phyloP scores from a whole-genome alignment of 805 yeast species.

The Monosporozyma yasuniensis region DNA sequence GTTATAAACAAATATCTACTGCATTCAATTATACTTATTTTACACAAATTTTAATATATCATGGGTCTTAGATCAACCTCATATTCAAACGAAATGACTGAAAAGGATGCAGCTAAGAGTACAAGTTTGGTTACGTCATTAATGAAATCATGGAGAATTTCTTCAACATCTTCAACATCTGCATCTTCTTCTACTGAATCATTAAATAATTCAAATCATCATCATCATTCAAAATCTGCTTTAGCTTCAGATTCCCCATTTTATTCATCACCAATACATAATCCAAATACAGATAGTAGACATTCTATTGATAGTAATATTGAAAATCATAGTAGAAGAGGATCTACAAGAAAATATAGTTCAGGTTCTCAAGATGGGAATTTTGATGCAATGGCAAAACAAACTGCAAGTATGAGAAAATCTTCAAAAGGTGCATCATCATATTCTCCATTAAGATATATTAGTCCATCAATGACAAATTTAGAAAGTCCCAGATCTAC shows the following conservation, averaged over 20 bases:
- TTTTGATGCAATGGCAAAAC: constrained; percentile 25
- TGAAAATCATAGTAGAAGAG: not conserved
- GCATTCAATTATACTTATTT: no score
- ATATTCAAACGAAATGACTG: constrained; percentile 16
- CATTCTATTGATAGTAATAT: not conserved
- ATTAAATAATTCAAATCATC: not conserved
- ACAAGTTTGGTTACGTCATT: constrained; percentile 18
- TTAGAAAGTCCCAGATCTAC: constrained; percentile 15
- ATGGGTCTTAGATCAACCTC: constrained; percentile 25
- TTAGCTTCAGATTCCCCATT: not conserved
- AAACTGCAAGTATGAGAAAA: constrained; percentile 14
- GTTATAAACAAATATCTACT: no score
- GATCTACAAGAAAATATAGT: constrained; percentile 1
- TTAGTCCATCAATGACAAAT: constrained; percentile 11
- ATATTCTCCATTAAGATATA: constrained; percentile 22
- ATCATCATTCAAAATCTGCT: not conserved
- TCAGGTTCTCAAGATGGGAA: constrained; percentile 14
- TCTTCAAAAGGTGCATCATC: constrained; percentile 10
- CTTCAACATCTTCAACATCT: constrained; percentile 5
- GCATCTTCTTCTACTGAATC: constrained; percentile 4
- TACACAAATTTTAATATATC: not conserved
- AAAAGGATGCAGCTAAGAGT: constrained; percentile 12
- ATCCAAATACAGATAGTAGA: not conserved
- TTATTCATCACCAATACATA: not conserved
- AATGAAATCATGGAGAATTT: constrained; percentile 27